These are phyloP conservation scores for Ophiostoma himal-ulmi DNA, from an alignment of 2,329 filamentous ascomycete genomes.

Conservation along the genomic window DNA sequence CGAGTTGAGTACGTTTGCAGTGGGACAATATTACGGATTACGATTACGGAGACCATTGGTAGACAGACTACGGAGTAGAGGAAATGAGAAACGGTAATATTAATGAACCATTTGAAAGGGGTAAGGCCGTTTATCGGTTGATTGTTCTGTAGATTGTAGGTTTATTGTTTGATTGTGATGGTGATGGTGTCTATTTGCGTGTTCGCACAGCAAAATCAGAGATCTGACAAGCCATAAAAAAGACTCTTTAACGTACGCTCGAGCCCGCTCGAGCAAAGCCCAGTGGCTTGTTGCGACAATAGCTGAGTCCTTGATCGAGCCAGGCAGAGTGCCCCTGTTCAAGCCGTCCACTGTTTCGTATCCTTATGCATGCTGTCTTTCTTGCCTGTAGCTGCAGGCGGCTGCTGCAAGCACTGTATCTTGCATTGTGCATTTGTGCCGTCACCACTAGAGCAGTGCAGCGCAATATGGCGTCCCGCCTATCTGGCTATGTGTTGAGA, in stretches of 20 bases:
- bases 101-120: background rate
- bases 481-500: background rate
- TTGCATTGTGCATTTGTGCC: background rate
- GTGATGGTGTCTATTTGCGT: background rate
- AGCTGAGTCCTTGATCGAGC: no score
- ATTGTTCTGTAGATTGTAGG: background rate
- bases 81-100: background rate
- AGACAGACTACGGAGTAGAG: background rate
- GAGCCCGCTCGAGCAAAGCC: no score
- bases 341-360: background rate
- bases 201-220: background rate
- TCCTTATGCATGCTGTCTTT: background rate
- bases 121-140: background rate
- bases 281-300: no score
- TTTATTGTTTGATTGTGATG: background rate
- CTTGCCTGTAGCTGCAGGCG: background rate
- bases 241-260: background rate
- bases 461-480: background rate
- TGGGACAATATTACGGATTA: background rate
- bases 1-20: background rate
- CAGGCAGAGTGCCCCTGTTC: background rate
- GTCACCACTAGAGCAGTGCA: background rate
- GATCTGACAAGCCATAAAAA: background rate
- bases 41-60: no score
- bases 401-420: background rate